phyloP scores from a whole-genome alignment of 1,284 basidiomycete genomes.

The Ustilago vetiveriae region DNA sequence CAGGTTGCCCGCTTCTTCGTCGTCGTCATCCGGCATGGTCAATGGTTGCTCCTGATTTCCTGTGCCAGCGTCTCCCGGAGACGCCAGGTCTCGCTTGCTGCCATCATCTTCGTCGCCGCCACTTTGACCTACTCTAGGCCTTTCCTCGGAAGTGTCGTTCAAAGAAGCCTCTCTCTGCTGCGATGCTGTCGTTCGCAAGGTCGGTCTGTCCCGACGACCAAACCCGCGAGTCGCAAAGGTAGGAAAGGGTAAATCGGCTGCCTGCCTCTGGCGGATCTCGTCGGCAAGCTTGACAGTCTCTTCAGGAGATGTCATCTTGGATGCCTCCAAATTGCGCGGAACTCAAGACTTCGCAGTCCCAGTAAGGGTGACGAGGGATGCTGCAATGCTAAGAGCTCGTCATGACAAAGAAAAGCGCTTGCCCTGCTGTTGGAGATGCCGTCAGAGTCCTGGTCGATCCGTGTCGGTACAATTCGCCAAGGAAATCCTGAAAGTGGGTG shows the following conservation, averaged over 20 bases:
- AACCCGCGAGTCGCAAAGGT: conserved; percentile 39
- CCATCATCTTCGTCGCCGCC: not conserved
- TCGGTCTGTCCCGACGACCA: conserved; percentile 30
- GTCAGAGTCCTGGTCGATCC: too few species aligned
- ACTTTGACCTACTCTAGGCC: not conserved
- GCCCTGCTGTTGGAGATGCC: too few species aligned
- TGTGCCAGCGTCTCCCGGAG: not conserved
- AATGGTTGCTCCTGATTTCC: conserved; percentile 3
- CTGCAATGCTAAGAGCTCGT: too few species aligned
- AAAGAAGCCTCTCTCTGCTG: too few species aligned
- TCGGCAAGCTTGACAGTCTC: conserved; percentile 41
- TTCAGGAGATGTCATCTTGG: conserved; percentile 40
- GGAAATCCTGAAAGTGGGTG: too few species aligned
- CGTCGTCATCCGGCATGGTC: conserved; percentile 32
- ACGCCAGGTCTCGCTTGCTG: too few species aligned
- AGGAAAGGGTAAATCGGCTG: conserved; percentile 32
- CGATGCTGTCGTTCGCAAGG: conserved; percentile 8
- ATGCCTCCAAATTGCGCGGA: too few species aligned
- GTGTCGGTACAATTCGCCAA: too few species aligned
- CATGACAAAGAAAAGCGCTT: too few species aligned
- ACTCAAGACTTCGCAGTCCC: too few species aligned
- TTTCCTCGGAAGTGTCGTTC: not conserved
- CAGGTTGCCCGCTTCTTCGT: conserved; percentile 42
- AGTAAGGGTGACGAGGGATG: too few species aligned
- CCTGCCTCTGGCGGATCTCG: conserved; percentile 39